Evolutionary conservation across 345 rosid genomes (phyloP), one percentile per base, ranked within the genome.

Genomic region (Camelina sativa): DNA sequence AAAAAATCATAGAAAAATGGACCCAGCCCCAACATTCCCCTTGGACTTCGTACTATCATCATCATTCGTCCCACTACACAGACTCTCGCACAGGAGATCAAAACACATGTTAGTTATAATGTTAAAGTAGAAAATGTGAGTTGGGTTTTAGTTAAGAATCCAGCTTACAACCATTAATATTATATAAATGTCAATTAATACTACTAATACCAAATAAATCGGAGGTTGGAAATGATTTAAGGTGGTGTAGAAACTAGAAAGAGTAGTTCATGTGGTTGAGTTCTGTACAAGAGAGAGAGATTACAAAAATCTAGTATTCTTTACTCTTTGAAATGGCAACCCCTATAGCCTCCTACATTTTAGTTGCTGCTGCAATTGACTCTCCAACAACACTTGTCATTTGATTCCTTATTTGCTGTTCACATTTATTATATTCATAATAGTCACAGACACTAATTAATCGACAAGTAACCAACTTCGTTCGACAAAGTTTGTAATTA

Each of bases 21-120:
- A 25, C 72, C 38, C 11, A 22, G 6, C 3, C 38, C 72, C 64
- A 64, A 73, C 64, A 73, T 73, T 64, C 77, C 54, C 28, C 65
- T 73, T 34, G 65, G 38, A 7, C 50, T 59, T 22, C 1, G 67
- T 60, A 71, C 51, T 9, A 40, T 22, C 43, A 16, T 56, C 57
- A 70, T 58, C 56, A 46, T 70, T 58, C 2, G 7, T 34, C 57
- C 38, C 66, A 20, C 75, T 19, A 44, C 16, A 9, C 43, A 10
- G 13, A 10, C 43, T 38, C 25, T 16, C 40, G 52, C 52, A 53
- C 7, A 38, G 22, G 20, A 54, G 3, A 72, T 72, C 15, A 52
- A 73, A 51, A 20, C 56, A 64, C 65, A 64, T 32, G 69, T 40
- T 72, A 11, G 44, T 46, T 54, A 37, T 38, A 48, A 64, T 53